Evolutionary conservation across 306 rosid species (phyloP).

Genomic region (Lathyrus sativus): DNA sequence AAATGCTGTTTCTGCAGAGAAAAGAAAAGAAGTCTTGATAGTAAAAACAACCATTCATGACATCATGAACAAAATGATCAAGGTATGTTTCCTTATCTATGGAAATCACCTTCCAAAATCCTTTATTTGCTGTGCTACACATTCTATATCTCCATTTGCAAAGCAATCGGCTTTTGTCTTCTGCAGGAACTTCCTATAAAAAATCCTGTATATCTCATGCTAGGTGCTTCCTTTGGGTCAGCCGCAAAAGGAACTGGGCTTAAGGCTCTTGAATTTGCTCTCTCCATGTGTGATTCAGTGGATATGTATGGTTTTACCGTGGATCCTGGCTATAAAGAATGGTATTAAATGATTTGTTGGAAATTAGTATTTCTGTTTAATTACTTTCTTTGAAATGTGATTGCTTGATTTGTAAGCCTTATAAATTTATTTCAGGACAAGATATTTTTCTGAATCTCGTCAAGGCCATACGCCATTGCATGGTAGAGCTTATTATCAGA

Average conservation of each 20-base stretch:
- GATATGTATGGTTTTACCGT: conserved; percentile 99
- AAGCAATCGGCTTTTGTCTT: conserved; percentile 42
- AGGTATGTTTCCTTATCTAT: conserved; percentile 44
- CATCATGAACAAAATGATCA: conserved; percentile 88
- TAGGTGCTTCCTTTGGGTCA: conserved; percentile 95
- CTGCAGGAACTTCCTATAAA: conserved; percentile 89
- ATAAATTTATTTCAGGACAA: conserved; percentile 63
- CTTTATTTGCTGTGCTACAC: conserved; percentile 16
- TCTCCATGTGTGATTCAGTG: conserved; percentile 87
- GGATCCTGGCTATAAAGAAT: conserved; percentile 98
- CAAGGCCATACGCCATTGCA: conserved; percentile 97
- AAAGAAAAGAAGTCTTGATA: conserved; percentile 86
- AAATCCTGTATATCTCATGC: conserved; percentile 91
- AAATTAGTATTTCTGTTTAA: conserved; percentile 26
- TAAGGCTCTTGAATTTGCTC: conserved; percentile 98
- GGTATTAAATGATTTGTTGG: conserved; percentile 50
- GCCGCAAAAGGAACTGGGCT: conserved; percentile 99
- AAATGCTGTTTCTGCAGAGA: conserved; percentile 57
- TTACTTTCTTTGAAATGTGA: conserved; percentile 22
- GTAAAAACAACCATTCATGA: conserved; percentile 95
- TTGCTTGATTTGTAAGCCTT: conserved; percentile 32
- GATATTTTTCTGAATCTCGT: conserved; percentile 97
- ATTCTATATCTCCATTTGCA: conserved; percentile 31
- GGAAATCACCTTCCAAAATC: conserved; percentile 24
- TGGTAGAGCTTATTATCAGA: conserved; percentile 94